These are phyloP conservation scores for Trametes pubescens DNA, from an alignment of 1,284 basidiomycete species.

Conservation along the genomic window DNA sequence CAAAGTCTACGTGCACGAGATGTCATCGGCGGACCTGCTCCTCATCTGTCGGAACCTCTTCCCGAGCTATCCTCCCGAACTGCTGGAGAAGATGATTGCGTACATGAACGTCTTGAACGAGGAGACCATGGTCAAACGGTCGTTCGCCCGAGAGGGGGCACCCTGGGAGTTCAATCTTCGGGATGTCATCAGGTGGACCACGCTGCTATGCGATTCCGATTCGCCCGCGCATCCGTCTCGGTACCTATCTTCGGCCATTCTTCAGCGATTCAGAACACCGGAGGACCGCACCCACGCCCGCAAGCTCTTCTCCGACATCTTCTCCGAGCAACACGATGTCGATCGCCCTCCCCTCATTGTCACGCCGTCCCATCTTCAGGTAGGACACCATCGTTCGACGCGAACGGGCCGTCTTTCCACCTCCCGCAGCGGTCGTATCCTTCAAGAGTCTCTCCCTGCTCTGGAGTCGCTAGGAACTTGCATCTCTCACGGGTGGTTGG, in stretches of 20 bases:
- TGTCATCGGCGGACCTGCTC: constrained; percentile 82
- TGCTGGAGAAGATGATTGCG: constrained; percentile 81
- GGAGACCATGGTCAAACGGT: constrained; percentile 70
- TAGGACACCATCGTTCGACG: constrained; percentile 71
- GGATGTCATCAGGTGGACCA: constrained; percentile 93
- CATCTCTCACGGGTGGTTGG: constrained; percentile 84
- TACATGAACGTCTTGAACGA: constrained; percentile 84
- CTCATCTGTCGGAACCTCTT: constrained; percentile 84
- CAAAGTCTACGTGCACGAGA: constrained; percentile 94
- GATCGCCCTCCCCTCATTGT: constrained; percentile 54
- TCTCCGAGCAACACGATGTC: constrained; percentile 50
- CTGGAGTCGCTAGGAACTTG: constrained; percentile 84
- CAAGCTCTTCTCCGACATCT: constrained; percentile 69
- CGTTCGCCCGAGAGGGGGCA: constrained; percentile 85
- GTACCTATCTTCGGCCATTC: constrained; percentile 78
- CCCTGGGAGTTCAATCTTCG: constrained; percentile 99
- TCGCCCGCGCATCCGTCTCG: constrained; percentile 63
- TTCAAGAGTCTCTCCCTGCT: constrained; percentile 72
- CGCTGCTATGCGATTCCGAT: constrained; percentile 56
- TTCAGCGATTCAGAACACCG: constrained; percentile 85
- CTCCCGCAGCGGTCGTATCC: constrained; percentile 55
- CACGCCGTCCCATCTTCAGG: constrained; percentile 61
- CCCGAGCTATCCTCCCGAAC: constrained; percentile 61
- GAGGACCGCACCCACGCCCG: constrained; percentile 72
- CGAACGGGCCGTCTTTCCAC: constrained; percentile 55